Evolutionary conservation across 2,329 filamentous ascomycete species (phyloP).

Genomic region (Penicillium sp.): DNA sequence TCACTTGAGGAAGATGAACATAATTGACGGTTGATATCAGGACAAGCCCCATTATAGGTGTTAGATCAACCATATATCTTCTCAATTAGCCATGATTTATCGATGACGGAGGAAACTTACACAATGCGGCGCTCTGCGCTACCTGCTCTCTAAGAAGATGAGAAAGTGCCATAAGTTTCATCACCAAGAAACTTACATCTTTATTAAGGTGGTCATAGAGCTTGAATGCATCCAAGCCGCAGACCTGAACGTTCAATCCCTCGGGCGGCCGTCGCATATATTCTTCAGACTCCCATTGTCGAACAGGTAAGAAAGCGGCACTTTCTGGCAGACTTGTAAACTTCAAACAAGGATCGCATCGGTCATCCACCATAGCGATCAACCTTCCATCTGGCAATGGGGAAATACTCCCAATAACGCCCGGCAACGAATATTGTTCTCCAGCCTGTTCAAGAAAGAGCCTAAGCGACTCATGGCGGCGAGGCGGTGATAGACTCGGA

Average conservation of each 20-base stretch:
- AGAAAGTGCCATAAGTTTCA: too few relatives aligned
- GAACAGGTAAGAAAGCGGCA: conserved; percentile 3
- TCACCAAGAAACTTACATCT: too few relatives aligned
- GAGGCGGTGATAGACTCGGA: conserved; percentile 4
- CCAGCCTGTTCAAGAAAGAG: conserved; percentile 5
- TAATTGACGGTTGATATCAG: conserved; percentile 12
- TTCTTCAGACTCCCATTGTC: conserved; percentile 13
- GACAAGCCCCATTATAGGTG: conserved; percentile 10
- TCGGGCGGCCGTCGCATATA: conserved; percentile 9
- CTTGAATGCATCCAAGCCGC: too few relatives aligned
- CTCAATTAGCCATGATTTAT: not conserved
- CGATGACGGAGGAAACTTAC: too few relatives aligned
- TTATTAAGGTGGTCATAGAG: too few relatives aligned
- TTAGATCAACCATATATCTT: conserved; percentile 15
- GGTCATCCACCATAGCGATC: conserved; percentile 11
- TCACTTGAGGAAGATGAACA: conserved; percentile 11
- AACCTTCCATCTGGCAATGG: too few relatives aligned
- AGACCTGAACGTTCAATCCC: conserved; percentile 1
- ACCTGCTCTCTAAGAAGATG: too few relatives aligned
- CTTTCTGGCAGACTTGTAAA: not conserved
- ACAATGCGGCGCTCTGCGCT: too few relatives aligned
- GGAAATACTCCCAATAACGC: too few relatives aligned
- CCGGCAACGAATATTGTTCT: not conserved
- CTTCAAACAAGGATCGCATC: conserved; percentile 11
- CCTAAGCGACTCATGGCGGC: conserved; percentile 7